Evolutionary conservation across 108 stramenopile genomes (phyloP), one percentile per base, ranked within the genome.

Genomic region (Stephanodiscus minutulus): DNA sequence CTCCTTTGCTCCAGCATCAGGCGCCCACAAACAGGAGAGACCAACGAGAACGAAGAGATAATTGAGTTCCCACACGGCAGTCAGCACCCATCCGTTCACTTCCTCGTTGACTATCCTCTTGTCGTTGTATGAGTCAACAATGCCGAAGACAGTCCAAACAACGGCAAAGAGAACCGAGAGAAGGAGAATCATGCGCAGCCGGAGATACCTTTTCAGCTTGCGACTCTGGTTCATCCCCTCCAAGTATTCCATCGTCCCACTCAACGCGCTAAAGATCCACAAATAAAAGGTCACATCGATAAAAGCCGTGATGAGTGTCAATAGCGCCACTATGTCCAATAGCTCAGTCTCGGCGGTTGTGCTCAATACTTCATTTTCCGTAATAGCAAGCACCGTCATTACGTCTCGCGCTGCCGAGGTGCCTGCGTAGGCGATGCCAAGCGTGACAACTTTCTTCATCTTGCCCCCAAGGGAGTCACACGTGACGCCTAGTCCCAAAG

Each of bases 201-300:
- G 85, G 18, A 95, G 81, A 69, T 91, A 95, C 54, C 91, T 79
- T 56, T 76, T 68, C 58, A 95, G 64, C 73, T 95, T 95, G 35
- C 68, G 71, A 37, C 73, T 81, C 63, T 95, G 90, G 36, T 87
- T 90, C 91, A 91, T 90, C 57, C 64, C 84, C 65, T 95, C 91
- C 74, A 95, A 71, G 62, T 92, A 90, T 61, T 90, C 80, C 94
- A 95, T 92, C 12, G 89, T 95, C 28, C 76, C 66, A 69, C 82
- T 90, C 50, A 95, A 53, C 13, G 90, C 86, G 68, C 92, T 88
- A 61, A 95, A 84, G 58, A 91, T 92, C 94, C 91, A 95, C 58
- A 95, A 56, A 72, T 88, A 87, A 64, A 91, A 95, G 9, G 81
- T 82, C 8, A 92, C 88, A 63, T 91, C 91, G 43, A 95, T 72